phyloP scores from a whole-genome alignment of 371 early-diverging fungal species.

The Mycotypha africana region DNA sequence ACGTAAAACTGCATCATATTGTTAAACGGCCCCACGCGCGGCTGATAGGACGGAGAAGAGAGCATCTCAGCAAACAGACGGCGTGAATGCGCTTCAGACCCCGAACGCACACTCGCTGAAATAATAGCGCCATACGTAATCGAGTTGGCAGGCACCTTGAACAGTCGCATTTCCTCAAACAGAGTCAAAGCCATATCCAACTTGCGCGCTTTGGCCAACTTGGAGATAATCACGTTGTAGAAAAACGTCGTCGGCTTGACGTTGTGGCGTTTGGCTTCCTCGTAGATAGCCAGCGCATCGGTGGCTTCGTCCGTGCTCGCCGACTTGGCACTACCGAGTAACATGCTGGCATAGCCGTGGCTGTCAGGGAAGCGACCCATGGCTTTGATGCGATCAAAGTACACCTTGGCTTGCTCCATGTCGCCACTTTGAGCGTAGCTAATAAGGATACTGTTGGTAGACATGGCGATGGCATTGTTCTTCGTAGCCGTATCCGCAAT shows the following conservation, averaged over 20 bases:
- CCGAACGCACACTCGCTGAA: conserved; percentile 59
- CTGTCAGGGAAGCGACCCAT: conserved; percentile 43
- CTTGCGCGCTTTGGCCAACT: conserved; percentile 61
- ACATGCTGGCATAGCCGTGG: conserved; percentile 43
- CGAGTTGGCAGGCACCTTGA: conserved; percentile 46
- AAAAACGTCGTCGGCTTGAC: conserved; percentile 60
- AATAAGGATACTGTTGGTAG: conserved; percentile 51
- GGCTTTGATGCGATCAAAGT: conserved; percentile 48
- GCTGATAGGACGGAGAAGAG: conserved; percentile 43
- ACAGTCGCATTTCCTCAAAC: conserved; percentile 57
- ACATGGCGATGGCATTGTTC: conserved; percentile 31
- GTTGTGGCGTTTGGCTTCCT: conserved; percentile 55
- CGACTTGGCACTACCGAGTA: conserved; percentile 43
- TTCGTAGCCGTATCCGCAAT: conserved; percentile 45
- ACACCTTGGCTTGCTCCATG: conserved; percentile 48
- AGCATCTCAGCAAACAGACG: conserved; percentile 51
- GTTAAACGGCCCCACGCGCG: conserved; percentile 55
- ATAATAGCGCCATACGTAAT: conserved; percentile 63
- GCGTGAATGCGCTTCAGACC: conserved; percentile 47
- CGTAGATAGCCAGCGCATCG: conserved; percentile 52
- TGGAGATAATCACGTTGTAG: conserved; percentile 62
- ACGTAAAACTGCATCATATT: conserved; percentile 66
- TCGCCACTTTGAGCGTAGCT: conserved; percentile 53
- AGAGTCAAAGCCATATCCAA: conserved; percentile 48
- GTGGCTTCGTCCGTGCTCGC: conserved; percentile 52